Percentiles rank a stretch among this genome's conserved stretches.
These are phyloP conservation scores for Nepenthes mirabilis DNA, from an alignment of 148 eudicot species.

Conservation along the genomic window DNA sequence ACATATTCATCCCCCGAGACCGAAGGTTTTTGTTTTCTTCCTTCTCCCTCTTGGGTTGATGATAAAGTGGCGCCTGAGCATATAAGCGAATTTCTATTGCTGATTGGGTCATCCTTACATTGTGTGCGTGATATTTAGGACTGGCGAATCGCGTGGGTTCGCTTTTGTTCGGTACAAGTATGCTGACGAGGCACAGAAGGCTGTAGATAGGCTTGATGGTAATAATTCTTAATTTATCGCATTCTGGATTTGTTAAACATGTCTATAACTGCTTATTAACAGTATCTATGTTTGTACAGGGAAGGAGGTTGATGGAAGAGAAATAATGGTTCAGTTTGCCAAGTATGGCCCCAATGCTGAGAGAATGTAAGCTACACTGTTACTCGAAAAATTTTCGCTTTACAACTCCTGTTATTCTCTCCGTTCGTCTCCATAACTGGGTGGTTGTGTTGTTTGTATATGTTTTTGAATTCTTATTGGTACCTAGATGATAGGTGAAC, in stretches of 20 bases:
- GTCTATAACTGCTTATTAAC: not conserved
- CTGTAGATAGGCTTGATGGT: constrained; percentile 91
- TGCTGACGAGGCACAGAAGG: constrained; percentile 84
- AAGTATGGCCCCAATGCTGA: constrained; percentile 93
- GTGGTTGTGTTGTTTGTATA: too few relatives aligned
- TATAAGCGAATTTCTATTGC: not conserved
- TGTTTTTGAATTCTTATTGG: too few relatives aligned
- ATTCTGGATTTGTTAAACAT: not conserved
- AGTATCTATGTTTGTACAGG: constrained; percentile 20
- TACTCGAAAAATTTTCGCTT: not conserved
- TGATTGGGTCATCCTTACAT: not conserved
- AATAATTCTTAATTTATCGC: not conserved
- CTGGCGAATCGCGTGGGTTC: constrained; percentile 91
- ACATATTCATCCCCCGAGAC: constrained; percentile 59
- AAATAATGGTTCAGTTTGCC: constrained; percentile 85
- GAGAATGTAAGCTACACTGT: constrained; percentile 47
- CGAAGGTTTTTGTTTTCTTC: constrained; percentile 24
- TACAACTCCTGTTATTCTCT: not conserved
- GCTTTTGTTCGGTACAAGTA: constrained; percentile 96
- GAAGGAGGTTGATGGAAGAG: constrained; percentile 83
- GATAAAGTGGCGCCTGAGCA: not conserved
- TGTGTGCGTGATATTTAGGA: constrained; percentile 29
- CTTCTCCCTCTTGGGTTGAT: not conserved
- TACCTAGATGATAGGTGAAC: too few relatives aligned
- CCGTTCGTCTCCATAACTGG: not conserved